Base-by-base conservation (phyloP, 371 early-diverging fungal genomes). In the Mucor racemosus region DNA sequence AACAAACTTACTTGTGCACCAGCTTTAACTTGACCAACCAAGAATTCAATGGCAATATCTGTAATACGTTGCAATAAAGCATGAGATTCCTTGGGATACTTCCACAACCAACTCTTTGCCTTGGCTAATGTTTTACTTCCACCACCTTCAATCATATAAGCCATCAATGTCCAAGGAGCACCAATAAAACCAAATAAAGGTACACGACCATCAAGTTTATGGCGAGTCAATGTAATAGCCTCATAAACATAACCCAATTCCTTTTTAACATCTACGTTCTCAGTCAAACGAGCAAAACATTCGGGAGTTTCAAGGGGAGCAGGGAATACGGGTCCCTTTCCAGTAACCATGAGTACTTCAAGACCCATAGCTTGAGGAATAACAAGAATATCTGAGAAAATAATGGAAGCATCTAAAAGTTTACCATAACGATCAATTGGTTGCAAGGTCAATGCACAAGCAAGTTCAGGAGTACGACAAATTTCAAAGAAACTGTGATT, bases 81-180 rank as follows among this genome's bases (percentile, higher is more conserved):
- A 61, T 96, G 93, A 11, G 91, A 85, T 44, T 80, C 92, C 61
- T 91, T 85, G n/a, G 93, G 92, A 76, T 96, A 82, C 67, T 85
- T 83, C 82, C 88, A 93, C 54, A 99, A 81, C 95, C 95, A 99
- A 15, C 87, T 75, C 81, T 97, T 97, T 48, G 97, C 94, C 76
- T 92, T 92, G 42, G 89, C 81, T 60, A 96, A 80, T 0, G 92
- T 95, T 77, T 94, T 97, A 76, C 95, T 94, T 40, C 97, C 96
- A 53, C 97, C 96, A n/a, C 99, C 97, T 78, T 97, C 99, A 70
- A 98, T 91, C 97, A 97, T 97, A 73, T 98, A 98, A 5, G 96
- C 94, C 95, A 97, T 94, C 60, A 98, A 84, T 19, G 99, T 99
- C 98, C 98, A 99, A 8, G 99, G 99, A 1, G 97, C 97, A 21